These are phyloP conservation scores for Smallanthus sonchifolius DNA, from an alignment of 129 eudicot species.

Conservation along the genomic window DNA sequence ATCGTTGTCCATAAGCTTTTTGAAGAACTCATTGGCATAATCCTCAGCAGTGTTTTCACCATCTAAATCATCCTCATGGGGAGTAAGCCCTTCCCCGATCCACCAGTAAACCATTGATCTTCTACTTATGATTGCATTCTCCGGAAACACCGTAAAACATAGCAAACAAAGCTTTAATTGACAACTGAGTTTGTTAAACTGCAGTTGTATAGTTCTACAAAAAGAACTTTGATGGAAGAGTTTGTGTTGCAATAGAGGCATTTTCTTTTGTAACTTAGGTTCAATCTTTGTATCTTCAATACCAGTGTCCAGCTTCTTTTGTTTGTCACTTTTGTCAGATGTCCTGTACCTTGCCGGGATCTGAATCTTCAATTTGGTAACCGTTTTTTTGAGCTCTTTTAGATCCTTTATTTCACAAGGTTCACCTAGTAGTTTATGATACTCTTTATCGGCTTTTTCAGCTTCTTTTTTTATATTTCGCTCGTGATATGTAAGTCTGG, in stretches of 20 bases:
- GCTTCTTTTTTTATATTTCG: background rate
- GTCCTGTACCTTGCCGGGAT: slow-evolving; percentile 32
- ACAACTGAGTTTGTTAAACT: slow-evolving; percentile 13
- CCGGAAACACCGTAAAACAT: slow-evolving; percentile 46
- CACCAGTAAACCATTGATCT: slow-evolving; percentile 54
- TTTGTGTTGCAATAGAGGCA: slow-evolving; percentile 29
- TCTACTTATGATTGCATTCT: slow-evolving; percentile 32
- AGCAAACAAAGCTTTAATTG: slow-evolving; percentile 40
- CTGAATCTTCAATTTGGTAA: slow-evolving; percentile 39
- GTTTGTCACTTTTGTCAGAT: background rate
- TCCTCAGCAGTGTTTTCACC: slow-evolving; percentile 23
- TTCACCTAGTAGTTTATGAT: background rate
- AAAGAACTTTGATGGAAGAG: slow-evolving; percentile 19
- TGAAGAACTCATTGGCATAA: slow-evolving; percentile 13
- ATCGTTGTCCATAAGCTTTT: slow-evolving; percentile 27
- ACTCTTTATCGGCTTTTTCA: background rate
- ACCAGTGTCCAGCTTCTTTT: background rate
- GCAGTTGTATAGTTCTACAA: slow-evolving; percentile 22
- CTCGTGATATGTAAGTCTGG: slow-evolving; percentile 8
- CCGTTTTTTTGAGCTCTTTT: slow-evolving; percentile 26
- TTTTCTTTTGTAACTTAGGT: background rate
- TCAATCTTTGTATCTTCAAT: background rate
- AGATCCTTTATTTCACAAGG: background rate
- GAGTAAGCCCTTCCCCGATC: slow-evolving; percentile 44
- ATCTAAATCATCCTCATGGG: background rate